These are phyloP conservation scores for Pugionium dolabratum DNA, from an alignment of 345 rosid species.

Conservation along the genomic window DNA sequence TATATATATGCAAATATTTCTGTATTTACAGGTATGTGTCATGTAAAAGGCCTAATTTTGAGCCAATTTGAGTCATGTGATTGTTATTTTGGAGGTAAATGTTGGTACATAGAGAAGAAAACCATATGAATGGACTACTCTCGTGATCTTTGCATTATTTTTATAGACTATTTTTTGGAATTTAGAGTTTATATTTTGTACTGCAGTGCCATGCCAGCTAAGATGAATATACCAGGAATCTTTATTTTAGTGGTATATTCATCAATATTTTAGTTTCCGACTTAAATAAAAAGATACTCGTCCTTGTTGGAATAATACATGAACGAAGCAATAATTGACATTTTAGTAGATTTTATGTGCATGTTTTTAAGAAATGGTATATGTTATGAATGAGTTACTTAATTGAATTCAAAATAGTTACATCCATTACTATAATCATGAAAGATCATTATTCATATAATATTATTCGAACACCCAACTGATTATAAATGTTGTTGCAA, in stretches of 20 bases:
- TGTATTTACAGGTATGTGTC: slow-evolving; percentile 26
- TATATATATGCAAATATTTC: slow-evolving; percentile 6
- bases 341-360: not conserved
- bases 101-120: slow-evolving; percentile 27
- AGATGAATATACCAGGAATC: slow-evolving; percentile 39
- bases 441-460: not conserved
- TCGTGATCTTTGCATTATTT: slow-evolving; percentile 23
- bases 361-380: not conserved
- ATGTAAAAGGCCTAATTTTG: slow-evolving; percentile 28
- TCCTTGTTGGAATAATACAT: slow-evolving; percentile 8
- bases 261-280: not conserved
- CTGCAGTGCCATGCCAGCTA: slow-evolving; percentile 33
- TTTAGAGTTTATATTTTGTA: slow-evolving; percentile 24
- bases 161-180: slow-evolving; percentile 6
- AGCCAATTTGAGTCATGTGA: slow-evolving; percentile 37
- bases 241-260: slow-evolving; percentile 6
- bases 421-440: not conserved
- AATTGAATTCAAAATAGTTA: not conserved
- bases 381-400: not conserved
- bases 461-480: not conserved
- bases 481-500: too few species aligned
- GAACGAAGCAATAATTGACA: not conserved
- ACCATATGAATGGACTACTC: slow-evolving; percentile 21
- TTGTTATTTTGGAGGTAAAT: not conserved
- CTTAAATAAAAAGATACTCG: not conserved